Evolutionary conservation across 345 rosid genomes (phyloP), one percentile per base, ranked within the genome.

Genomic region (Boechera retrofracta): DNA sequence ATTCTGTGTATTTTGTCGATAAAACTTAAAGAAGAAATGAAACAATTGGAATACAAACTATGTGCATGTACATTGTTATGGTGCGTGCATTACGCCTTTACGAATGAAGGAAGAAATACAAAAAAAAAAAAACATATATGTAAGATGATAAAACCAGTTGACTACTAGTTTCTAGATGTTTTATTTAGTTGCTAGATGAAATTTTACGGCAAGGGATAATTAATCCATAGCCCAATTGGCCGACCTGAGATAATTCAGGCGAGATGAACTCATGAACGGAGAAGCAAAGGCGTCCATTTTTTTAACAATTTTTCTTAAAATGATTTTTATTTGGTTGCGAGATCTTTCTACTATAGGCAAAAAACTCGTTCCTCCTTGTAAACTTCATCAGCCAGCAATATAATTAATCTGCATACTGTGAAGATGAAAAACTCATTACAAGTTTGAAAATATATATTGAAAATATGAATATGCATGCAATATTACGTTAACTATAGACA

Each of bases 221-320:
- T 12, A 44, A 28, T 64, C 13, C 26, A 44, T 44, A 12, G 21
- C 38, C 68, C 35, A 12, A 26, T 24, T 16, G 51, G 7, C 11
- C 36, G 53, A 44, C 24, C 38, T 64, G 8, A 64, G 4, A 21
- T 24, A 64, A 64, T 13, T 29, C 24, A 64, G 68, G 26, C 68
- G 39, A 44, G 54, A 28, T 44, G 54, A 21, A 21, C 21, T 21
- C 21, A 21, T 21, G 21, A 64, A 64, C 15, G 68, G 53, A 64
- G 53, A 44, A 64, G 68, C 54, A 44, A 28, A 44, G 68, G 4
- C 52, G 10, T 13, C 21, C 36, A 18, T 18, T 60, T 28, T 18
- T 18, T 0, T 2, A 0, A 0, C 18, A 4, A n/a, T 36, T 16
- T 4, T 18, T 12, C 35, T 13, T 42, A 26, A 6, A 63, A 7